These are phyloP conservation scores for Carallia pectinifolia DNA, from an alignment of 345 rosid species.

Conservation along the genomic window DNA sequence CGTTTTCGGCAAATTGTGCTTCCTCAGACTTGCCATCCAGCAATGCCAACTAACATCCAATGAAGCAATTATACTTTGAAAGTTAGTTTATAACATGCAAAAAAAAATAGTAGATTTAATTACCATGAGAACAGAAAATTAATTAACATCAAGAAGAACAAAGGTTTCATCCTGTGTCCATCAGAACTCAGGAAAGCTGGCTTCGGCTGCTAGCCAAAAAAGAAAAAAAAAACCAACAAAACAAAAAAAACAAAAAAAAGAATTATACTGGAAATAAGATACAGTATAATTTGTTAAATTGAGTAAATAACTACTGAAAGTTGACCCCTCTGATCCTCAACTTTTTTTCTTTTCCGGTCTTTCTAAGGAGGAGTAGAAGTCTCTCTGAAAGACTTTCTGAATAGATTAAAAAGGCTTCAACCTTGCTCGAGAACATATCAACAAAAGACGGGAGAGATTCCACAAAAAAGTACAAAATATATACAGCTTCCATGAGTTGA, in stretches of 20 bases:
- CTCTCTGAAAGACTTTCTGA: no score
- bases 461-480: no score
- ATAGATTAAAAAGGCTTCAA: neutral
- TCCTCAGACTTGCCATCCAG: constrained; percentile 51
- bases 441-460: no score
- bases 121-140: neutral
- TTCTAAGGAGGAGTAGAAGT: no score
- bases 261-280: no score
- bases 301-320: no score
- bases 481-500: no score
- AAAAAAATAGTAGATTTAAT: neutral
- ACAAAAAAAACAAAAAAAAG: no score
- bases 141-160: neutral
- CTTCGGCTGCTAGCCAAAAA: neutral
- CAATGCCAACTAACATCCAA: constrained; percentile 46
- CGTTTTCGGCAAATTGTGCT: constrained; percentile 51
- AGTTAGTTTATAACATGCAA: neutral
- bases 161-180: neutral
- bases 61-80: neutral
- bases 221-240: no score
- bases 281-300: no score
- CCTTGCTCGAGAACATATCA: neutral
- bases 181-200: neutral
- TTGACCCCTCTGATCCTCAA: no score
- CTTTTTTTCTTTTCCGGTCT: no score